Base-by-base conservation (phyloP, 345 rosid species). In the Sisymbrium altissimum region DNA sequence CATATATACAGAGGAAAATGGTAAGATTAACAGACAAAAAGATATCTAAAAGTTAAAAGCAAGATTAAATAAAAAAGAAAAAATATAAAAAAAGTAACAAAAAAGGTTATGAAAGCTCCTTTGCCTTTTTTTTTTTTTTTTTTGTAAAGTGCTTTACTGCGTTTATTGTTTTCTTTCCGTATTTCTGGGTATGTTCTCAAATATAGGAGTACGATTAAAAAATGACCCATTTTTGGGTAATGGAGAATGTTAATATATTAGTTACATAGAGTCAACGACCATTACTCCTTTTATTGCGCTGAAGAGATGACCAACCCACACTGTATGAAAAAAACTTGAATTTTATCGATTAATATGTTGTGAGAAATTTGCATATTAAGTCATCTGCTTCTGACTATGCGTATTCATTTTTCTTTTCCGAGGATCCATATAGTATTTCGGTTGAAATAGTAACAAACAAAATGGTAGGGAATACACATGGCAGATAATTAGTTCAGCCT, bases 141-240 rank as follows among this genome's bases (percentile, higher is more conserved):
- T 58, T 58, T 36, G 17, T 72, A 73, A 64, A 64, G 58, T 65
- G 50, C 71, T 73, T 73, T 65, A 65, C 48, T 65, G 59, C 59
- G 38, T 46, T 55, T 43, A 32, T 27, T 23, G 19, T 38, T 43
- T 53, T 41, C 4, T 23, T 48, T 40, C 32, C 53, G 15, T 72
- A 50, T 54, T 64, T 73, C 12, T 35, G 46, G 49, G 65, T 73
- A 23, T 66, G 43, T 56, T 36, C 32, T 38, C 23, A 54, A 44
- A 39, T 12, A 45, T 36, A 38, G 11, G 41, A 57, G 57, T 57
- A 17, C 27, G 2, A 57, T 27, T 66, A 52, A 48, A 56, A 66
- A 49, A 23, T 48, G 45, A 18, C 23, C 60, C 18, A 25, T 36
- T 27, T 17, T 74, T 58, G 38, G 52, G 50, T 74, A 40, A 45